Percentiles rank a stretch among this genome's conserved stretches.
Conservation (phyloP, 208 protist species). For the Naegleria lovaniensis region DNA sequence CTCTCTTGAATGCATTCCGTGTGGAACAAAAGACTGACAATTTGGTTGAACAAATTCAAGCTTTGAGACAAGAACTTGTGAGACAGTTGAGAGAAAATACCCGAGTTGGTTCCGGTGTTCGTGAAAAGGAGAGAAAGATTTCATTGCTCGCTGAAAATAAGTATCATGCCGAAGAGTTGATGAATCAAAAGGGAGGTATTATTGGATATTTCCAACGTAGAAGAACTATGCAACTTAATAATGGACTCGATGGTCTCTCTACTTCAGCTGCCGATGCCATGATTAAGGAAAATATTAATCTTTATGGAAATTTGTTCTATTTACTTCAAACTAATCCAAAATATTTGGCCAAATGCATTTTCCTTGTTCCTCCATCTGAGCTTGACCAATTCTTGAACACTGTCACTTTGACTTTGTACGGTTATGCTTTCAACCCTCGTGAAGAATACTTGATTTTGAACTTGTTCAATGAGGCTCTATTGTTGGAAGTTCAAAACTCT, state of each 20-base stretch:
- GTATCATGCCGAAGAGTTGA: conserved; percentile 44
- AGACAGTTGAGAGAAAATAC: conserved; percentile 51
- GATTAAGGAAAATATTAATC: neutral
- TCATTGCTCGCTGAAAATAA: conserved; percentile 56
- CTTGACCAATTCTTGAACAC: conserved; percentile 53
- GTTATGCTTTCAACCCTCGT: conserved; percentile 55
- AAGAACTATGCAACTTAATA: neutral
- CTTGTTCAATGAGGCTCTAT: conserved; percentile 54
- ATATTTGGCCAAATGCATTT: conserved; percentile 54
- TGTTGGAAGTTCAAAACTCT: conserved; percentile 47
- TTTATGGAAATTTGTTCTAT: conserved; percentile 62
- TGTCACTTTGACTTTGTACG: conserved; percentile 58
- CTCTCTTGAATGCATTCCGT: neutral
- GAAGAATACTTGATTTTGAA: conserved; percentile 62
- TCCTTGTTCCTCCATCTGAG: conserved; percentile 42
- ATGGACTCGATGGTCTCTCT: neutral
- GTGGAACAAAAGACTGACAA: neutral
- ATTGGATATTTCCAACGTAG: neutral
- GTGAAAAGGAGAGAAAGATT: conserved; percentile 59
- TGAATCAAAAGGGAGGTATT: conserved; percentile 43
- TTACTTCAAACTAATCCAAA: conserved; percentile 61
- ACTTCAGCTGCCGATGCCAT: neutral
- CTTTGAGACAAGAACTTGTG: conserved; percentile 52
- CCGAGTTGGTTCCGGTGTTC: conserved; percentile 48
- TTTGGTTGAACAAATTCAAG: conserved; percentile 43